A percentile compares a stretch with the other conserved stretches of the same genome.
These are phyloP conservation scores for Aspergillus melleus DNA, from an alignment of 2,329 filamentous ascomycete genomes.

Conservation along the genomic window DNA sequence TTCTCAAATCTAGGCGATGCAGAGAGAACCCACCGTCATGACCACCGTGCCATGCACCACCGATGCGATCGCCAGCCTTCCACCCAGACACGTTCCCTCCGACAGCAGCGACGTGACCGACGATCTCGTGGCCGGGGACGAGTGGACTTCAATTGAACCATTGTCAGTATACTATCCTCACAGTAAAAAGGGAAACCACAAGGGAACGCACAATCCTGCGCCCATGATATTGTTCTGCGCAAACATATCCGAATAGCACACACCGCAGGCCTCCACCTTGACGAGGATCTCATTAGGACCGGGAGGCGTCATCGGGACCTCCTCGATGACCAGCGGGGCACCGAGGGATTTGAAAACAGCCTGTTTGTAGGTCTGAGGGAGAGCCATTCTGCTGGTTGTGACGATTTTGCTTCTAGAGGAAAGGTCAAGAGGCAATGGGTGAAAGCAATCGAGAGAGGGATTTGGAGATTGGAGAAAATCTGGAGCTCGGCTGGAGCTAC, in stretches of 20 bases:
- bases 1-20: neutral
- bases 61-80: conserved; percentile 65
- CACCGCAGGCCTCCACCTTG: conserved; percentile 70
- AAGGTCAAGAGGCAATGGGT: neutral
- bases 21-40: conserved; percentile 31
- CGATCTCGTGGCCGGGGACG: conserved; percentile 69
- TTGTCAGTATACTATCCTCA: conserved; percentile 7
- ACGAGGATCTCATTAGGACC: conserved; percentile 62
- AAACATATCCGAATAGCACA: conserved; percentile 65
- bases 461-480: too few relatives aligned
- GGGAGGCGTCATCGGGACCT: conserved; percentile 60
- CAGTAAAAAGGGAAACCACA: neutral
- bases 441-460: too few relatives aligned
- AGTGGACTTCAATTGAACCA: conserved; percentile 48
- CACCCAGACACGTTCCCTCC: conserved; percentile 55
- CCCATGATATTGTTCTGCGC: conserved; percentile 54
- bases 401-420: neutral
- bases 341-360: conserved; percentile 59
- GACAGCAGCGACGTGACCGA: conserved; percentile 66
- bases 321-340: conserved; percentile 57
- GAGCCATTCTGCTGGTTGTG: conserved; percentile 19
- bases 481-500: too few relatives aligned
- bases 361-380: conserved; percentile 68
- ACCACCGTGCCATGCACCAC: conserved; percentile 68
- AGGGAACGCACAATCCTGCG: conserved; percentile 46